Conservation (phyloP, 495 filamentous ascomycete genomes). For the Baudoinia panamericana region DNA sequence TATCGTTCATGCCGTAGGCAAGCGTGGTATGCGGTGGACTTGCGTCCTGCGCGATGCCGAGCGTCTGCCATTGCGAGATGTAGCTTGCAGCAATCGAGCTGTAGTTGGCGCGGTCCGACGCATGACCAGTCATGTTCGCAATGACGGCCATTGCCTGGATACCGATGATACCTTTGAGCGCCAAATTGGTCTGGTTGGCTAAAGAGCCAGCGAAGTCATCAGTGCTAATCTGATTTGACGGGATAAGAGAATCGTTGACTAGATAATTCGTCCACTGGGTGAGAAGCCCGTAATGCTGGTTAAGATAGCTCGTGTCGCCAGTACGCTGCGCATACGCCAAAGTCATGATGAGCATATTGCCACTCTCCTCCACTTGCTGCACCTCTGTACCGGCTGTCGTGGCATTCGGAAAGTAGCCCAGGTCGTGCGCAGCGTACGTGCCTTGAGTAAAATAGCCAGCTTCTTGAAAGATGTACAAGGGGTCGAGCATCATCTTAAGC, state of each 20-base stretch:
- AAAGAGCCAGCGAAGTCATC: slow-evolving; percentile 28
- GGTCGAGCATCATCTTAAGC: slow-evolving; percentile 22
- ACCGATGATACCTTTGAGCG: slow-evolving; percentile 31
- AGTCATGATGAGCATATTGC: slow-evolving; percentile 30
- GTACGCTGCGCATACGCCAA: slow-evolving; percentile 39
- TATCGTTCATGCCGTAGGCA: slow-evolving; percentile 23
- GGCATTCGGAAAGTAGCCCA: slow-evolving; percentile 28
- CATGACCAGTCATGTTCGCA: slow-evolving; percentile 20
- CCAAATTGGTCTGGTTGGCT: slow-evolving; percentile 30
- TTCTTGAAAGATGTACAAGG: slow-evolving; percentile 28
- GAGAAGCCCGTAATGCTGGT: slow-evolving; percentile 24
- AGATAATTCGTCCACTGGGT: slow-evolving; percentile 28
- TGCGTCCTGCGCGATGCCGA: slow-evolving; percentile 21
- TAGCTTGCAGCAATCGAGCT: slow-evolving; percentile 24
- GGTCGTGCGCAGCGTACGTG: slow-evolving; percentile 26
- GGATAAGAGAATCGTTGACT: slow-evolving; percentile 25
- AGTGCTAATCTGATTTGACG: slow-evolving; percentile 26
- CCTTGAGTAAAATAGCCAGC: slow-evolving; percentile 22
- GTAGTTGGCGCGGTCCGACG: slow-evolving; percentile 23
- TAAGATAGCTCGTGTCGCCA: slow-evolving; percentile 34
- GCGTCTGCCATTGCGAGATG: slow-evolving; percentile 25
- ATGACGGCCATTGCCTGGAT: slow-evolving; percentile 29
- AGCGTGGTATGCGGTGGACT: slow-evolving; percentile 32
- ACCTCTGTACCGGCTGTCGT: slow-evolving; percentile 24
- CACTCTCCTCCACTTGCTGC: slow-evolving; percentile 30